Evolutionary conservation across 768 basidiomycete species (phyloP), one percentile per base, ranked within the genome.

Genomic region (Crucibulum laeve): DNA sequence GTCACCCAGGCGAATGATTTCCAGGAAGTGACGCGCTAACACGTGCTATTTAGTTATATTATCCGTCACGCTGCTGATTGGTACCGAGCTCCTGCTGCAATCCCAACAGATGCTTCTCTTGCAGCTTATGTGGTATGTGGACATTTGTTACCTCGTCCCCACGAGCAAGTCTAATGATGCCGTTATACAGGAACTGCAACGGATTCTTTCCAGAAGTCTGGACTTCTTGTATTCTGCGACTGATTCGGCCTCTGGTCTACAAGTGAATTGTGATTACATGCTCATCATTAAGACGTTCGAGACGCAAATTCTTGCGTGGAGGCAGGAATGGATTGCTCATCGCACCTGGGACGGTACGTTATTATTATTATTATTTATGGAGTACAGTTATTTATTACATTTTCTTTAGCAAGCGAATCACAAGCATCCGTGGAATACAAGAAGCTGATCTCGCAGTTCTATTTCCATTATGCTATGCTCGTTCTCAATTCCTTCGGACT

Each of bases 401-500:
- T 8, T 40, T 10, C 15, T 35, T 24, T 25, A 19, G 6, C 43
- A 71, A 71, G 49, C 15, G 54, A 62, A 52, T 24, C 57, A 0
- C 19, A 53, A 10, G 42, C 47, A 1, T 47, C 56, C 22, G 44
- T 49, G 1, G 61, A 74, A 43, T 83, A 82, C 65, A 71, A 73
- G 44, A 58, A 58, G 33, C 62, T 74, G 39, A 77, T 79, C 32
- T 73, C 77, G 21, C 69, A 77, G 51, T 94, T 92, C 57, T 91
- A 91, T 60, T 87, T 78, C 65, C 78, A 90, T 58, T 95, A 95
- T 55, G 80, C 84, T 19, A 79, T 80, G 65, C 77, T 99, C 40
- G 89, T 96, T 26, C 68, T 97, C 45, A 93, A 96, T 58, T 95
- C 94, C 1, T 99, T 99, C 53, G 95, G 95, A 8, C 74, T 99